Evolutionary conservation across 306 rosid species (phyloP), one percentile per base, ranked within the genome.

Genomic region (Dalbergia oliveri): DNA sequence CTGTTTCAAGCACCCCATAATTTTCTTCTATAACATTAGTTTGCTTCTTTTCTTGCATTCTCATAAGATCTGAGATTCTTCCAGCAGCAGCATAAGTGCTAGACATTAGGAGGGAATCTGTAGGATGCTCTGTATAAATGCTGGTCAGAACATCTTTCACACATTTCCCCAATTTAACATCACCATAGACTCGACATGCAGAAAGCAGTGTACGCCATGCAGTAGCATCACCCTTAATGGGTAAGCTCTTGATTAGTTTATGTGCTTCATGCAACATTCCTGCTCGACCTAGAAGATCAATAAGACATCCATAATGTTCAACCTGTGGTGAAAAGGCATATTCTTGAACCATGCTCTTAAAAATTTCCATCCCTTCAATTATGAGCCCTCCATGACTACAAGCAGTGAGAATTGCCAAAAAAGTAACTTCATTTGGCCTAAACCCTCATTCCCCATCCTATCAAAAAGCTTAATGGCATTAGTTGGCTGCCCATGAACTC

Each of bases 361-460:
- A 90, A 84, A 87, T 75, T 45, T 69, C 49, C 76, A 83, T 51
- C 76, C 93, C 95, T 63, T 90, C 92, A 49, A 49, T 75, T 34
- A 92, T 87, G 12, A 88, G 81, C 18, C 97, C 93, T 78, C 92
- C 97, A 83, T 90, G 97, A 80, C 95, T 85, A 79, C 92, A 90
- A 18, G 95, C 90, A 62, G 79, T 89, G 35, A 89, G 73, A 76
- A 85, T 79, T 33, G 90, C 91, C 83, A 92, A 82, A 85, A 92
- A 88, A 13, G 94, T 86, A 26, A 90, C 80, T 73, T 83, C 87
- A 75, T 92, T 90, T 9, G 97, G 93, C 69, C 10, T 79, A 84
- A 59, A 85, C 34, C 97, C 92, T 86, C 90, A 10, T 72, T 83
- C 62, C 78, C 85, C 97, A 92, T 90, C 78, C 82, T 85, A 60